Percentiles rank a stretch among this genome's conserved stretches.
phyloP scores from a whole-genome alignment of 2,329 filamentous ascomycete genomes.

The Penicillium decumbens region DNA sequence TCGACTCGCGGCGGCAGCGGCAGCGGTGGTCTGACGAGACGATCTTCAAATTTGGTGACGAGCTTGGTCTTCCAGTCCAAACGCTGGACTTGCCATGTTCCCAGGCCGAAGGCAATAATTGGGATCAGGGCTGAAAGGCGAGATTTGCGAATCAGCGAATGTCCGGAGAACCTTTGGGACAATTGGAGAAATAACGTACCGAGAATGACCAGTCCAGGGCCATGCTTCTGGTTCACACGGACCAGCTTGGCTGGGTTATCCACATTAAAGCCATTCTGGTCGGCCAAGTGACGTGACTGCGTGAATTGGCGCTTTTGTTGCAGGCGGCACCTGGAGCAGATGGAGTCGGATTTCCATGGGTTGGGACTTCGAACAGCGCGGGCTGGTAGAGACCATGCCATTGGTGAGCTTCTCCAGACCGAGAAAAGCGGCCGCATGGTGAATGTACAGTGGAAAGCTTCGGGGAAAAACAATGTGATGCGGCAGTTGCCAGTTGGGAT shows the following conservation, averaged over 20 bases:
- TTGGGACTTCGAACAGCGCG: slow-evolving; percentile 19
- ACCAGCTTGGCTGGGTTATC: slow-evolving; percentile 81
- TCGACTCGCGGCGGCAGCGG: slow-evolving; percentile 81
- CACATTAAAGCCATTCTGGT: slow-evolving; percentile 71
- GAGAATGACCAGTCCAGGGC: slow-evolving; percentile 73
- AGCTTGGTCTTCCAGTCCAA: slow-evolving; percentile 91
- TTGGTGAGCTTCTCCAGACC: slow-evolving; percentile 22
- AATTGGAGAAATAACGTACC: slow-evolving; percentile 43
- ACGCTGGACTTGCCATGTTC: slow-evolving; percentile 92
- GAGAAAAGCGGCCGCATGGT: slow-evolving; percentile 31
- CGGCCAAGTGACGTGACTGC: slow-evolving; percentile 52
- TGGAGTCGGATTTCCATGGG: slow-evolving; percentile 27
- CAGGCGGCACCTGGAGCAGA: slow-evolving; percentile 35
- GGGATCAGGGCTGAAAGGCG: slow-evolving; percentile 67
- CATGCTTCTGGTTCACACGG: slow-evolving; percentile 68
- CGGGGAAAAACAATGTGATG: background rate
- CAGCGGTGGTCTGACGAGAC: slow-evolving; percentile 76
- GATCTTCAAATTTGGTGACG: slow-evolving; percentile 86
- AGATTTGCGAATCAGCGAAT: slow-evolving; percentile 7
- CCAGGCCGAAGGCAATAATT: slow-evolving; percentile 80
- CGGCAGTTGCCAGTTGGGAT: slow-evolving; percentile 12
- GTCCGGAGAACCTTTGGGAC: background rate
- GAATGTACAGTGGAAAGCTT: background rate
- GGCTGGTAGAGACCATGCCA: slow-evolving; percentile 21
- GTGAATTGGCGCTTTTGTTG: slow-evolving; percentile 39